Base-by-base conservation (phyloP, 116 monocot species). In the Thalassia testudinum region DNA sequence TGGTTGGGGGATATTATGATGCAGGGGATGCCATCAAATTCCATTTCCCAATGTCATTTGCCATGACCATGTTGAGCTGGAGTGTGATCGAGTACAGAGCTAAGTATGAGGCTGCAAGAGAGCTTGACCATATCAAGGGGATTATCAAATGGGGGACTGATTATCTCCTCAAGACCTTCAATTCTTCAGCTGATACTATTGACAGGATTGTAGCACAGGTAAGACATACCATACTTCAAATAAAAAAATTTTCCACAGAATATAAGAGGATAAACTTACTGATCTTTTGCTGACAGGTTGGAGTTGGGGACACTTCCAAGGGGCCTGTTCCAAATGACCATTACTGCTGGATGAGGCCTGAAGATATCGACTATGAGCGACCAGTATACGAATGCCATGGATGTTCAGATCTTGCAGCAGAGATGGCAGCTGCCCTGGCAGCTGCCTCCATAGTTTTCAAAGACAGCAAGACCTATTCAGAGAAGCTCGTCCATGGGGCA, bases 1-100 rank as follows among this genome's bases (percentile, higher is more conserved):
- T 91, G 0, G 85, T 85, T 0, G 91, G 91, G 0, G 91, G 91
- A 17, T 91, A 64, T 60, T 91, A 91, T 25, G 91, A 91, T 26
- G 91, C 78, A 3, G 85, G 91, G 8, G 81, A 81, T 27, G 91
- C 91, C 21, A 78, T 85, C 27, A 91, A 91, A 65, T 91, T 81
- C 81, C 85, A 91, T 57, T 91, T 91, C 38, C 91, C 85, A 14
- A 47, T 70, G 29, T 75, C 85, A 19, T 91, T 85, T 49, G 67
- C 91, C 47, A 75, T 85, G 71, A 91, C 91, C 28, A 70, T 91
- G 66, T 69, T 91, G 23, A 91, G 91, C 57, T 91, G 91, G 91
- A 91, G 91, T 26, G 91, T 85, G 52, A 85, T 91, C 18, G 91
- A 91, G 70, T 91, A 91, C 70, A 68, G 73, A 23, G 67, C 66